Percentiles rank a stretch among this genome's conserved stretches.
Conservation (phyloP, 352 stramenopile genomes). For the Phytophthora pinifolia region DNA sequence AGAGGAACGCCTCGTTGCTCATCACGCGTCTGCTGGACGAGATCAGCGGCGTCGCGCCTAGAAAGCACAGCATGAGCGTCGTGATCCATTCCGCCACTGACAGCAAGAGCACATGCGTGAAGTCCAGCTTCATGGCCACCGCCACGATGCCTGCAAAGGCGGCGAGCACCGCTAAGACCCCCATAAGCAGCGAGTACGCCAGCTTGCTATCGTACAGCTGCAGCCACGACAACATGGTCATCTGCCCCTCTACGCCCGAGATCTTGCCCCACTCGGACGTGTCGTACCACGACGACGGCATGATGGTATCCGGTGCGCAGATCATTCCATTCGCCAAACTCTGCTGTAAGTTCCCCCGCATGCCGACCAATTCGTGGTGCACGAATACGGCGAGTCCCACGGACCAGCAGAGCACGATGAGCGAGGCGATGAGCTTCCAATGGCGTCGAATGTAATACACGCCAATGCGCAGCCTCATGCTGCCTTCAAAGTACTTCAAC, state of each 20-base stretch:
- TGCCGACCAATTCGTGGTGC: conserved; percentile 47
- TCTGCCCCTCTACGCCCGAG: conserved; percentile 32
- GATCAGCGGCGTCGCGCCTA: conserved; percentile 43
- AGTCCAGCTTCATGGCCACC: conserved; percentile 79
- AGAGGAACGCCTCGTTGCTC: conserved; percentile 57
- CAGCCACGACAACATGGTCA: conserved; percentile 64
- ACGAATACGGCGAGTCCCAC: conserved; percentile 67
- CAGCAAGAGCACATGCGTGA: conserved; percentile 66
- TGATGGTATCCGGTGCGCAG: conserved; percentile 41
- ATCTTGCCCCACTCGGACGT: conserved; percentile 37
- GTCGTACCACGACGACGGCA: conserved; percentile 50
- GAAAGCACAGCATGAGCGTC: conserved; percentile 51
- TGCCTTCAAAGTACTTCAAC: conserved; percentile 69
- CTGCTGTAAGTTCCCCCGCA: conserved; percentile 43
- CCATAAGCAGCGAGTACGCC: conserved; percentile 64
- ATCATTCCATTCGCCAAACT: conserved; percentile 41
- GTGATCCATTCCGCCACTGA: conserved; percentile 56
- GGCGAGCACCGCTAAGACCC: conserved; percentile 54
- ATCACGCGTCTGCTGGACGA: conserved; percentile 49
- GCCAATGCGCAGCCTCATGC: conserved; percentile 63
- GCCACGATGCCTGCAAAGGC: conserved; percentile 66
- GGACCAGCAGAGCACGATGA: conserved; percentile 71
- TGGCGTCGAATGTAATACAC: conserved; percentile 75
- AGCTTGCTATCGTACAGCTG: conserved; percentile 67
- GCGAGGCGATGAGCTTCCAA: conserved; percentile 70